Percentiles rank a stretch among this genome's conserved stretches.
Evolutionary conservation across 208 protist genomes (phyloP).

Genomic region (Leishmania amazonensis): DNA sequence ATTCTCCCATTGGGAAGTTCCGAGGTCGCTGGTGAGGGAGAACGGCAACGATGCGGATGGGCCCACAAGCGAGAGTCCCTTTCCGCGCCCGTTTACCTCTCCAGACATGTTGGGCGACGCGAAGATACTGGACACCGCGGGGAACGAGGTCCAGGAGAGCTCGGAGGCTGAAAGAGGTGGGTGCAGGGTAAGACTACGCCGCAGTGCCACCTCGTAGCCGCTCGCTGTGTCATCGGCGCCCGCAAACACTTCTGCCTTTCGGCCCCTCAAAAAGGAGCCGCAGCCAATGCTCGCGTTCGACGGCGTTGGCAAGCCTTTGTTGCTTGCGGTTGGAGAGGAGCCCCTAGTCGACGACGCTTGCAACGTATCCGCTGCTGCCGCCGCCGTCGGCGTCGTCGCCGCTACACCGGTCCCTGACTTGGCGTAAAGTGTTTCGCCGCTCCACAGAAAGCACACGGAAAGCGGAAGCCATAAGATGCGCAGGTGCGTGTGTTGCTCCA

Average conservation of each 20-base stretch:
- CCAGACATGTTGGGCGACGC: conserved; percentile 15
- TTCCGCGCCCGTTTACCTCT: background rate
- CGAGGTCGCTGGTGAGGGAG: conserved; percentile 44
- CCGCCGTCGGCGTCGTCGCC: background rate
- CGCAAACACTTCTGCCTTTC: conserved; percentile 11
- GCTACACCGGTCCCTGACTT: background rate
- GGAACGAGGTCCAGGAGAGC: conserved; percentile 27
- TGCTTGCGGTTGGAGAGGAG: conserved; percentile 7
- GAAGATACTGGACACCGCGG: background rate
- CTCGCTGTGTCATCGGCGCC: conserved; percentile 28
- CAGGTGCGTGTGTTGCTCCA: conserved; percentile 61
- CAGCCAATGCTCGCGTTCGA: conserved; percentile 7
- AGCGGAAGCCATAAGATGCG: conserved; percentile 82
- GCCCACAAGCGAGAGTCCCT: background rate
- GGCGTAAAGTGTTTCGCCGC: conserved; percentile 18
- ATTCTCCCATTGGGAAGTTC: conserved; percentile 75
- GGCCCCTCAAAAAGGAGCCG: conserved; percentile 12
- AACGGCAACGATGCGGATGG: conserved; percentile 35
- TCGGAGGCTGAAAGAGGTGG: conserved; percentile 12
- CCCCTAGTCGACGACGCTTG: background rate
- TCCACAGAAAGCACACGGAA: conserved; percentile 46
- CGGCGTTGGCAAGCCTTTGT: conserved; percentile 1
- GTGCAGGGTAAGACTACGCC: conserved; percentile 26
- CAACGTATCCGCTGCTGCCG: background rate
- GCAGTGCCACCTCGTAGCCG: conserved; percentile 34